Evolutionary conservation across 2,329 filamentous ascomycete genomes (phyloP), one percentile per base, ranked within the genome.

Genomic region (Fusarium pininemorale): DNA sequence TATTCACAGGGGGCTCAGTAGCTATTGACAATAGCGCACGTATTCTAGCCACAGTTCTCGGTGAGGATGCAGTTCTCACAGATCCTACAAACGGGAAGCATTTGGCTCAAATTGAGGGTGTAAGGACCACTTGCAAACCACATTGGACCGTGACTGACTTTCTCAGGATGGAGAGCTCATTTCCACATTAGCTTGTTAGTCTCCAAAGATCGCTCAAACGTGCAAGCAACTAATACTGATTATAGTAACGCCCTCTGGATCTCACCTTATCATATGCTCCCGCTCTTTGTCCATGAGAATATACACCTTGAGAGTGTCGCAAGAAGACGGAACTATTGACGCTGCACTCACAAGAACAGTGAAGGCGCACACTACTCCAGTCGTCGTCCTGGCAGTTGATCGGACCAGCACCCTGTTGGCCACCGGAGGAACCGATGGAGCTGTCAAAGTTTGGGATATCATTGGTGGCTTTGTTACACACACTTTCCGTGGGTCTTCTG

Each of bases 401-500:
- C 88, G 90, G 61, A 98, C 95, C 3, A 93, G 95, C 79, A 97
- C 96, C 5, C 86, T 99, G 18, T 87, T 99, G 48, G 96, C 95
- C 22, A 98, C 96, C 22, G 96, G 97, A 72, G 94, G 94, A 55
- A 95, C 96, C 7, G 96, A 99, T 80, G 96, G 96, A 30, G 90
- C 93, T 2, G 94, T 98, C 78, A 99, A 99, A 82, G 92, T 99
- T 59, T 99, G 96, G 96, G 96, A 99, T 83, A 94, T 99, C 68
- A 87, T 88, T 56, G 94, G 92, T 50, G 96, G 96, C 28, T 98
- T 93, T 82, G 91, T 95, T 38, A 99, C 97, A 35, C 96, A 99
- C 83, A 98, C 94, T 1, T 97, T 99, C 82, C 93, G 96, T 76
- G 95, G 95, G 3, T 96, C 97, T 64, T 95, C 95, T 68, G 95